Conservation (phyloP, 148 eudicot genomes). For the Amaranthus cruentus region DNA sequence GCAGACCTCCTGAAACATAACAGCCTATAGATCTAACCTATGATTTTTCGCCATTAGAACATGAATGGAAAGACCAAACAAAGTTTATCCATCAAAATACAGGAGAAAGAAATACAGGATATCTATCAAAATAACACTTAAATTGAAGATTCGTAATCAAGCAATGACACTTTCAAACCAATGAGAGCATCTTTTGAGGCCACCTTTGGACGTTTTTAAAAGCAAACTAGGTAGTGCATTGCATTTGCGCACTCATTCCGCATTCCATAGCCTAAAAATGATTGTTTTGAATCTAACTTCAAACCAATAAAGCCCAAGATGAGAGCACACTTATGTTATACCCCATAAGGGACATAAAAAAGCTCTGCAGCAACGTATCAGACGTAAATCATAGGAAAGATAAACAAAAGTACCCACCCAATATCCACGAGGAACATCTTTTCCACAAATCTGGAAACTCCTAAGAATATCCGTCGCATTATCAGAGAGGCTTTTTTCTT, state of each 20-base stretch:
- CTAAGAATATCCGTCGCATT: slow-evolving; percentile 34
- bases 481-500: slow-evolving; percentile 33
- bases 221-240: too few relatives aligned
- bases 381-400: background rate
- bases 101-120: background rate
- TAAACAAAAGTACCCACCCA: slow-evolving; percentile 52
- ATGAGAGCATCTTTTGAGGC: too few relatives aligned
- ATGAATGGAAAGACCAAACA: background rate
- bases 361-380: background rate
- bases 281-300: background rate
- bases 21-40: background rate
- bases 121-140: background rate
- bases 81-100: background rate
- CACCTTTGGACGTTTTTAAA: too few relatives aligned
- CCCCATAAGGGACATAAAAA: background rate
- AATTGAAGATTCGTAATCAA: too few relatives aligned
- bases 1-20: background rate
- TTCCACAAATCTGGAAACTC: slow-evolving; percentile 75
- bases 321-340: background rate
- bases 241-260: too few relatives aligned
- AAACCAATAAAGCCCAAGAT: background rate
- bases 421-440: slow-evolving; percentile 91
- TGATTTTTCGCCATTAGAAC: background rate
- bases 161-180: too few relatives aligned
- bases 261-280: background rate